Conservation (phyloP, 495 filamentous ascomycete species). For the Aspergillus avenaceus region DNA sequence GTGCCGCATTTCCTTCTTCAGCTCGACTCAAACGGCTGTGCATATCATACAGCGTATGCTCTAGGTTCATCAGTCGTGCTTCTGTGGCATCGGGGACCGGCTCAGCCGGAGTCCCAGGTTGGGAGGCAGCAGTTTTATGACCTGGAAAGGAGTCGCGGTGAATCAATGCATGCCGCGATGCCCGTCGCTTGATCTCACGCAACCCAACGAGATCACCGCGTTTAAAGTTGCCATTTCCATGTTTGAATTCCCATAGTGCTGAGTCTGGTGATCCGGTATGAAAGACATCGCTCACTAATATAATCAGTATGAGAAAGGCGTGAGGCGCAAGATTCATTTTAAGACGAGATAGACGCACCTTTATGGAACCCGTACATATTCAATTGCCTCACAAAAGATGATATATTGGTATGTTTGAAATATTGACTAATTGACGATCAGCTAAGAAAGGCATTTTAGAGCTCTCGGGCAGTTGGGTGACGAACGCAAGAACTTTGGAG, state of each 20-base stretch:
- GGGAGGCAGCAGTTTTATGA: slow-evolving; percentile 67
- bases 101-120: slow-evolving; percentile 81
- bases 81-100: slow-evolving; percentile 75
- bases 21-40: slow-evolving; percentile 68
- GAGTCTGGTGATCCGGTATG: slow-evolving; percentile 95
- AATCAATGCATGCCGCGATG: slow-evolving; percentile 92
- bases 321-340: not conserved
- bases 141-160: slow-evolving; percentile 88
- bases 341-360: slow-evolving; percentile 53
- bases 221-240: slow-evolving; percentile 96
- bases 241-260: slow-evolving; percentile 97
- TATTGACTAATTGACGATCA: slow-evolving; percentile 62
- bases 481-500: slow-evolving; percentile 95
- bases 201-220: slow-evolving; percentile 87
- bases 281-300: slow-evolving; percentile 93
- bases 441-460: slow-evolving; percentile 8
- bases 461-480: slow-evolving; percentile 19
- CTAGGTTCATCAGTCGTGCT: slow-evolving; percentile 67
- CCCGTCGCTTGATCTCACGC: slow-evolving; percentile 92
- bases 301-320: slow-evolving; percentile 10
- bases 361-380: slow-evolving; percentile 99
- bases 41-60: slow-evolving; percentile 81
- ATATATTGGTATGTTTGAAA: slow-evolving; percentile 99
- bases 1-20: slow-evolving; percentile 75
- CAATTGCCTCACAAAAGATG: slow-evolving; percentile 93